Evolutionary conservation across 2,329 filamentous ascomycete genomes (phyloP).

Genomic region (Fusarium abutilonis): DNA sequence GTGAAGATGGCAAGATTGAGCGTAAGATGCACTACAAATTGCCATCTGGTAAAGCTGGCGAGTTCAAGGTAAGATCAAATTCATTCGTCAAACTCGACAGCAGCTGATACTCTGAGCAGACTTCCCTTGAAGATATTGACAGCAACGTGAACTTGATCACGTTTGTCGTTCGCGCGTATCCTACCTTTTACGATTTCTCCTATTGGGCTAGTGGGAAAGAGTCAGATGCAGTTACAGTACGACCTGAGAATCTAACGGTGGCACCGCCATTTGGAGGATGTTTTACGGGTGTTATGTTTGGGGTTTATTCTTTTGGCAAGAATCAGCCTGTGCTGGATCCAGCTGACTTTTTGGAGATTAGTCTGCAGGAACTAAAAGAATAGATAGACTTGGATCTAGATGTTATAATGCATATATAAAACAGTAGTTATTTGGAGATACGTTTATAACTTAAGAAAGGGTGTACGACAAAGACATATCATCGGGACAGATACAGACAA

Average conservation of each 20-base stretch:
- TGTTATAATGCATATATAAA: background rate
- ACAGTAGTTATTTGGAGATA: background rate
- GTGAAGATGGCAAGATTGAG: background rate
- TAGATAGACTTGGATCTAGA: background rate
- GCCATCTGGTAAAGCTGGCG: slow-evolving; percentile 4
- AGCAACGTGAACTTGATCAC: background rate
- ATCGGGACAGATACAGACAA: background rate
- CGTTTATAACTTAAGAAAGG: background rate
- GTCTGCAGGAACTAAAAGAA: background rate
- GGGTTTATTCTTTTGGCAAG: slow-evolving; percentile 37
- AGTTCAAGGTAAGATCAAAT: slow-evolving; percentile 15
- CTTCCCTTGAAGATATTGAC: background rate
- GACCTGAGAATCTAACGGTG: slow-evolving; percentile 16
- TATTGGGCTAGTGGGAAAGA: background rate
- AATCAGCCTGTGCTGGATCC: slow-evolving; percentile 37
- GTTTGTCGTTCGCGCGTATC: slow-evolving; percentile 2
- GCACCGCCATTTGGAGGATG: slow-evolving; percentile 35
- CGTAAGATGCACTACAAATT: slow-evolving; percentile 9
- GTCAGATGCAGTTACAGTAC: background rate
- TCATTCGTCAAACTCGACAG: accelerated
- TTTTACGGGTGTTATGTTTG: slow-evolving; percentile 41
- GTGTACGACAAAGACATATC: too few species aligned
- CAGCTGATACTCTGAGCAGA: slow-evolving; percentile 3
- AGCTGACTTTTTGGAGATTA: slow-evolving; percentile 7
- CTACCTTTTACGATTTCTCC: slow-evolving; percentile 16